Evolutionary conservation across 1,284 basidiomycete species (phyloP), one percentile per base, ranked within the genome.

Genomic region (Wolfiporia cocos): DNA sequence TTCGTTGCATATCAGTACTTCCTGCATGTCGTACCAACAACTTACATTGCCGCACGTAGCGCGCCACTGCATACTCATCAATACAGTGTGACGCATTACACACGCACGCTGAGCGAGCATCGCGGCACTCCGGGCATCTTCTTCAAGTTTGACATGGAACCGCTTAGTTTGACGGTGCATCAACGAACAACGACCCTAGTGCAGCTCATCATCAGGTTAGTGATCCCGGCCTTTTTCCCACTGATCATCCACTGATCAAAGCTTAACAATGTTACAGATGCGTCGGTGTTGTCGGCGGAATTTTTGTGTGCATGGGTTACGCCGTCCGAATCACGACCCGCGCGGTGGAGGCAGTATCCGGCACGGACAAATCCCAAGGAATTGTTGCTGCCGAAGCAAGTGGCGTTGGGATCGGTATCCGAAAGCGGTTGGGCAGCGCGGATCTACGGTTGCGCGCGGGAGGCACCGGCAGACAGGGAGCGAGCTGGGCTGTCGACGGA

Each of bases 1-100:
- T 95, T 95, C 63, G 73, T 90, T 43, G 86, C 89, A n/a, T 97
- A 93, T 64, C 92, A 96, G 61, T 98, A 99, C 62, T 98, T 90
- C 71, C 68, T 98, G 12, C 87, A 89, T 35, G 87, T 98, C 47
- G 93, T 99, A 2, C 94, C 95, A 0, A 98, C 95, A 0, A 88
- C 85, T 3, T 98, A 97, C 64, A 77, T 95, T 49, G 84, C 77
- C 23, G 84, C 68, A 29, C 78, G 71, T 44, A 77, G 65, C 42
- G 60, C 39, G 20, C 78, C 83, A 7, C 62, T 89, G n/a, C 63
- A 78, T 23, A 99, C 95, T 0, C 84, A 93, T 55, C 88, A 97
- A 64, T 98, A 99, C 67, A 92, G 89, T 37, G 95, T 98, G 2
- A 97, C 92, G 0, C 92, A 97, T 64, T 95, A 97, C 62, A 81